Evolutionary conservation across 2,329 filamentous ascomycete species (phyloP), one percentile per base, ranked within the genome.

Genomic region (Aspergillus sp.): DNA sequence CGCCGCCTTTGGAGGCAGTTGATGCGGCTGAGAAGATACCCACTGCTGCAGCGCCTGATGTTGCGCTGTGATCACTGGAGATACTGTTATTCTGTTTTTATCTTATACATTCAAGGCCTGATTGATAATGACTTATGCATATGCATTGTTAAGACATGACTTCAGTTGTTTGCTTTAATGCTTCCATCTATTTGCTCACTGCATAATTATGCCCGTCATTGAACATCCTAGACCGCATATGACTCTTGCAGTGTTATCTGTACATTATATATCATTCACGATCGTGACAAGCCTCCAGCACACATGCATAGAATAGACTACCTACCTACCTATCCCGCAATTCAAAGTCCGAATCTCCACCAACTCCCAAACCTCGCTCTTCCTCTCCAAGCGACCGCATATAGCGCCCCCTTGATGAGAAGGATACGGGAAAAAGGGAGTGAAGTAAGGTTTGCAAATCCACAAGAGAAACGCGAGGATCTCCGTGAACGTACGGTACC

Each of bases 331-430:
- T 28, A 13, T 3, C 45, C 17, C 1, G 25, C 47, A 50, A 32
- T 30, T 5, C 13, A 15, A 49, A 49, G 3, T 15, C 25, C 13
- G 7, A 23, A 21, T 30, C 28, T 4, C 28, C 28, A 30, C 10
- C 30, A 5, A 12, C 10, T 36, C 32, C 32, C 32, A 13, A 36
- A 5, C 12, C 12, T 36, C 32, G 13, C 32, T 36, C 55, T 58
- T 74, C 74, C 74, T 77, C 74, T 75, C 72, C 70, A 74, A 76
- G 65, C 66, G 73, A 62, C 58, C 70, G 70, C 74, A 63, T 75
- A 56, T 75, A 77, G 74, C 71, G 70, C 63, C 62, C 62, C 61
- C 67, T 72, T 71, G 69, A 63, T 77, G 75, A 77, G 75, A 75
- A 75, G 68, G 70, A 68, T 58, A 63, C 65, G 65, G 61, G 67